Percentiles rank a stretch among this genome's conserved stretches.
phyloP scores from a whole-genome alignment of 768 basidiomycete genomes.

The Agaricus blazei region DNA sequence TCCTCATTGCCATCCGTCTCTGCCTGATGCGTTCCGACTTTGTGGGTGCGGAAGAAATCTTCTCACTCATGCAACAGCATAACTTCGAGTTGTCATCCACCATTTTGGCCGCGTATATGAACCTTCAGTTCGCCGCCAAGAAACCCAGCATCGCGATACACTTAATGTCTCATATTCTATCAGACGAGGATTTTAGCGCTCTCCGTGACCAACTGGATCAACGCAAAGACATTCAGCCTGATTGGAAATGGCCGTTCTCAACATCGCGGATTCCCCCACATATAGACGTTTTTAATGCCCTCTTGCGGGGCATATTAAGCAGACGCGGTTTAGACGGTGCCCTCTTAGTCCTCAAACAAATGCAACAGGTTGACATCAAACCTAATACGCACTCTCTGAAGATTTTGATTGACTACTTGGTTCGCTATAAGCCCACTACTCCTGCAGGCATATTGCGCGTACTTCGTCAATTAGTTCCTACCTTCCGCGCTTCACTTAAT shows the following conservation, averaged over 20 bases:
- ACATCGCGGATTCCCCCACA: constrained; percentile 28
- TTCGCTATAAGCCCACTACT: constrained; percentile 33
- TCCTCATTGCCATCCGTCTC: constrained; percentile 57
- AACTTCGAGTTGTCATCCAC: constrained; percentile 41
- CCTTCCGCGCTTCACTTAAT: constrained; percentile 42
- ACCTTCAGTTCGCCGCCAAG: constrained; percentile 45
- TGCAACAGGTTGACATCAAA: constrained; percentile 44
- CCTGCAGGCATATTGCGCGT: constrained; percentile 44
- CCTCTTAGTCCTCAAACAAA: constrained; percentile 43
- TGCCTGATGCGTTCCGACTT: constrained; percentile 40
- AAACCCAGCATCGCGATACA: constrained; percentile 43
- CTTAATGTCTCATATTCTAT: not conserved
- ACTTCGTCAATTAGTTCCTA: constrained; percentile 36
- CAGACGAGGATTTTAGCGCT: not conserved
- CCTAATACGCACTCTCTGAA: constrained; percentile 53
- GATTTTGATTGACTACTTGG: constrained; percentile 50
- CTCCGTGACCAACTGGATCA: constrained; percentile 21
- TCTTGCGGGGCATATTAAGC: constrained; percentile 46
- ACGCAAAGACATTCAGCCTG: not conserved
- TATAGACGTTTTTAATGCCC: constrained; percentile 54
- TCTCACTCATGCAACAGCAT: constrained; percentile 39
- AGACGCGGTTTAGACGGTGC: constrained; percentile 46
- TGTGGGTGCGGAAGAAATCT: constrained; percentile 37
- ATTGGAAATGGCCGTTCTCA: constrained; percentile 15
- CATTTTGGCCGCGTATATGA: constrained; percentile 49